Evolutionary conservation across 1,284 basidiomycete genomes (phyloP).

Genomic region (Pterulicium gracile): DNA sequence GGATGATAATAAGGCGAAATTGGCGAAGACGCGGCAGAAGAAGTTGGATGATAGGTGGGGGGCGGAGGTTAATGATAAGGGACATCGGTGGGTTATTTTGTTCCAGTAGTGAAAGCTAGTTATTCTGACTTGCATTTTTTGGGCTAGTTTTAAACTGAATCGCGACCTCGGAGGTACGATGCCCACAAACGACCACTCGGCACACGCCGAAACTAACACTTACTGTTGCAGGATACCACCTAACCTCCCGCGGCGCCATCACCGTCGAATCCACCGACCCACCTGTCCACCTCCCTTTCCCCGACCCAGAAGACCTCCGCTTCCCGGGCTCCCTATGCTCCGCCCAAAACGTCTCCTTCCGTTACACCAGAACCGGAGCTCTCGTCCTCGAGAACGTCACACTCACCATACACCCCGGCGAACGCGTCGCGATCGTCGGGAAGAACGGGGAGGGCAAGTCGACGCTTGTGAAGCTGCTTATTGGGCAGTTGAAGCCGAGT

Average conservation of each 20-base stretch:
- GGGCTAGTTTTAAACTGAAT: slow-evolving; percentile 54
- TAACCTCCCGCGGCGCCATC: slow-evolving; percentile 33
- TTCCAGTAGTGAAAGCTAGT: slow-evolving; percentile 41
- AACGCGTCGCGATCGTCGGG: slow-evolving; percentile 49
- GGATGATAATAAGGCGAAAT: slow-evolving; percentile 53
- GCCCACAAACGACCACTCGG: too few relatives aligned
- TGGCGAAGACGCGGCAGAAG: slow-evolving; percentile 50
- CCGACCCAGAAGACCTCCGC: slow-evolving; percentile 35
- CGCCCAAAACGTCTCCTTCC: slow-evolving; percentile 35
- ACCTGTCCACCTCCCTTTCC: slow-evolving; percentile 34
- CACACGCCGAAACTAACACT: too few relatives aligned
- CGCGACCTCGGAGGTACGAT: slow-evolving; percentile 41
- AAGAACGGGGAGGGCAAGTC: slow-evolving; percentile 12
- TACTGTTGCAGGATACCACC: slow-evolving; percentile 37
- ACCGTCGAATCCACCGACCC: slow-evolving; percentile 29
- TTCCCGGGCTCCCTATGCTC: slow-evolving; percentile 42
- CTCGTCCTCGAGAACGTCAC: slow-evolving; percentile 40
- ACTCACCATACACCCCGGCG: slow-evolving; percentile 45
- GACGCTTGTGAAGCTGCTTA: slow-evolving; percentile 49
- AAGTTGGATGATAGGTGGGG: slow-evolving; percentile 30
- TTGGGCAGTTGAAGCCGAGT: slow-evolving; percentile 37
- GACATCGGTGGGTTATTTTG: slow-evolving; percentile 17
- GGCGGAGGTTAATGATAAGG: slow-evolving; percentile 11
- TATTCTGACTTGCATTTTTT: slow-evolving; percentile 17
- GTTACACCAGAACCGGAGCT: slow-evolving; percentile 22